Evolutionary conservation across 1,139 yeast genomes (phyloP), one percentile per base, ranked within the genome.

Genomic region (Blastobotrys capitulatus): DNA sequence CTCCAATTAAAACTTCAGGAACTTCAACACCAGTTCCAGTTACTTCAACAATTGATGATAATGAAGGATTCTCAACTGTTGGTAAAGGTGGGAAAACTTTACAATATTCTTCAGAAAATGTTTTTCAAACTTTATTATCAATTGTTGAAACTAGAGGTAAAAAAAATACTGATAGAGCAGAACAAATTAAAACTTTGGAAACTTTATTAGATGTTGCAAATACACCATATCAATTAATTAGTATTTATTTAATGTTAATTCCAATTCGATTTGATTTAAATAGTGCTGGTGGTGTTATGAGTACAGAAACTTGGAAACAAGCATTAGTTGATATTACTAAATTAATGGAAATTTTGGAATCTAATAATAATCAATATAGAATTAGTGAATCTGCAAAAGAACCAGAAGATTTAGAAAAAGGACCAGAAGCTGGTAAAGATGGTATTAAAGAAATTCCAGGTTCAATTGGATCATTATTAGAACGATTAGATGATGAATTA

Each of bases 401-500:
- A 52, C 82, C 86, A 49, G 97, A 90, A 65, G 95, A 85, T 61
- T 72, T 88, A 54, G 96, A 88, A 53, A 57, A 53, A 18, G 74
- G 73, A 25, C 75, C 75, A 12, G 87, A 82, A 64, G 94, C 97
- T 51, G 76, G 76, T 56, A 76, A 84, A 27, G 79, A 83, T 59
- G 97, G 96, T 52, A 74, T 85, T 54, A 80, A 79, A 64, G 82
- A 79, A 58, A 78, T 94, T 52, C 77, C 84, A 56, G 98, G 98
- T 42, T 86, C 96, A 37, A 74, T 92, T 49, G 80, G 87, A 46
- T 83, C 97, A 15, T 79, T 86, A 55, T 86, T 90, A 55, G 98
- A 92, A 72, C 82, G 97, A 69, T 78, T 94, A 58, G 97, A 90
- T 66, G 97, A 92, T 64, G 99, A 94, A 72, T 84, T 90, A 62